Evolutionary conservation across 1,284 basidiomycete genomes (phyloP).

Genomic region (Tylopilus orsonianus): DNA sequence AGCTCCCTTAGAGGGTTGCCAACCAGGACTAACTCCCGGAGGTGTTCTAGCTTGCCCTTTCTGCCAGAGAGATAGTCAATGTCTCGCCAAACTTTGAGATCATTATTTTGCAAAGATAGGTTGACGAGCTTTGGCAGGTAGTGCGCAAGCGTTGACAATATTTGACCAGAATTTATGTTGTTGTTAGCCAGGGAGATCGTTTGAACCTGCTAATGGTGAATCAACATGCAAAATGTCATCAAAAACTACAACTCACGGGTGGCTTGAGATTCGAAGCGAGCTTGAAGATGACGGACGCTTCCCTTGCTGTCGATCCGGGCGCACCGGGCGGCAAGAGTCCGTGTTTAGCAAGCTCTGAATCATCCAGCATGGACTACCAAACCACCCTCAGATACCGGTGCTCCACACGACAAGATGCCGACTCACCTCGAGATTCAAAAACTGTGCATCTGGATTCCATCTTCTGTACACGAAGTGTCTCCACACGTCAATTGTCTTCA

Average conservation of each 20-base stretch:
- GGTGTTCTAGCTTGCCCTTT: slow-evolving; percentile 57
- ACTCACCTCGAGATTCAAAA: slow-evolving; percentile 79
- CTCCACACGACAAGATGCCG: neutral
- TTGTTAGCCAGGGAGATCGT: slow-evolving; percentile 77
- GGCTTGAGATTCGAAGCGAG: slow-evolving; percentile 77
- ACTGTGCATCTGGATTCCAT: slow-evolving; percentile 66
- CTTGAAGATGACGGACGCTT: slow-evolving; percentile 84
- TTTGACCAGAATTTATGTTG: slow-evolving; percentile 44
- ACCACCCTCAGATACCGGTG: slow-evolving; percentile 31
- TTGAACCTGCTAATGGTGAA: slow-evolving; percentile 49
- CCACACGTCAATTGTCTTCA: slow-evolving; percentile 61
- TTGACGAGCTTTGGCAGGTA: slow-evolving; percentile 77
- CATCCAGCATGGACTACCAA: slow-evolving; percentile 56
- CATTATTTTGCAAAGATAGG: slow-evolving; percentile 79
- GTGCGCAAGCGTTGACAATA: slow-evolving; percentile 57
- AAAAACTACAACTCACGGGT: slow-evolving; percentile 45
- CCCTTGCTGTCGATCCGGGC: slow-evolving; percentile 55
- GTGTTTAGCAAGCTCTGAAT: slow-evolving; percentile 68
- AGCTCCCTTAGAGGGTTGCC: slow-evolving; percentile 79
- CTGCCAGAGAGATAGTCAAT: slow-evolving; percentile 61
- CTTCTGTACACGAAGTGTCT: slow-evolving; percentile 67
- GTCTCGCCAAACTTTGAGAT: slow-evolving; percentile 64
- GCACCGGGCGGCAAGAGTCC: slow-evolving; percentile 67
- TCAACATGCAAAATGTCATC: slow-evolving; percentile 1
- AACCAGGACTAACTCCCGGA: slow-evolving; percentile 76